Base-by-base conservation (phyloP, 306 rosid species). In the Oxytropis ochrocephala region DNA sequence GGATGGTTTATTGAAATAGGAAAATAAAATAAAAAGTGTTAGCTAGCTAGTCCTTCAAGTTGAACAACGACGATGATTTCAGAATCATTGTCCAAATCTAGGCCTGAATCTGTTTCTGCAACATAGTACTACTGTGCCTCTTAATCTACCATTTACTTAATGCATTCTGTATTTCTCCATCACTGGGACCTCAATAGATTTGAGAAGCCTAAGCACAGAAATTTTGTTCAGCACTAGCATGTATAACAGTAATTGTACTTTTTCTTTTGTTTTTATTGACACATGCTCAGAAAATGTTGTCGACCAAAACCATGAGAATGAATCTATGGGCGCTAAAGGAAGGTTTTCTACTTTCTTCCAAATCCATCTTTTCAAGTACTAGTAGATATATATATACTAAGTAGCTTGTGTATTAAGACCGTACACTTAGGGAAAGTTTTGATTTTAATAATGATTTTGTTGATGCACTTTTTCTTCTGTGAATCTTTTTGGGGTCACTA, bases 281-380 rank as follows among this genome's bases (percentile, higher is more conserved):
- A n/a, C 13, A n/a, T 56, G 64, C 42, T 70, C 75, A 43, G 50
- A 77, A 70, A 73, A 49, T 50, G 61, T 55, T 73, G 74, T 58
- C 68, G 32, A 14, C 48, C 17, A 67, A 16, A 63, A 50, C 69
- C 66, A 70, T 54, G 39, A 54, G 48, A 44, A 32, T 11, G 5
- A 65, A 84, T 54, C 85, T 53, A 72, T 80, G 88, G 85, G 81
- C 79, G 76, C 29, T 12, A 35, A 51, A 36, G 27, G 59, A 51
- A 62, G 85, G 54, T 65, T 65, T 58, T 56, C n/a, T 21, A 10
- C 35, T 54, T 66, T 64, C 78, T 27, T n/a, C 14, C 59, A 59
- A 52, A 52, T 64, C 58, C 55, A 39, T 69, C 54, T 46, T 80
- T 53, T 47, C 61, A 57, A 44, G 55, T 16, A 42, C 33, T 61